Base-by-base conservation (phyloP, 192 early-diverging fungal species). In the Backusella australiensis region DNA sequence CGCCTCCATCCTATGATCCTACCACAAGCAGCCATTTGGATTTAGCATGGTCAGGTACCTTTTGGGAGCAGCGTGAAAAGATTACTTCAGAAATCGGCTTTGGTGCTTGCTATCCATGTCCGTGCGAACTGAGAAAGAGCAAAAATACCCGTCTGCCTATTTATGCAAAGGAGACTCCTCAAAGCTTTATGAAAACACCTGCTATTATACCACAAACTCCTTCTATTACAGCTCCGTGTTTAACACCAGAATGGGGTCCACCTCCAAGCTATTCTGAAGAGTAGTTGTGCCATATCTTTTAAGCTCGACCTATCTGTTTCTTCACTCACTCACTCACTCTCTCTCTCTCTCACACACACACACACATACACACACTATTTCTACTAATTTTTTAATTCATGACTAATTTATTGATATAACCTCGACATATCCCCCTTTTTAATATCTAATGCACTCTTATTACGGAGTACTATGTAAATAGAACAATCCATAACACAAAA, bases 21-120 rank as follows among this genome's bases (percentile, higher is more conserved):
- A 44, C 17, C 12, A 66, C 67, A 21, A 29, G 39, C 26, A 63
- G 6, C 15, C 34, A 17, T 15, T 15, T 71, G 4, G 71, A 38
- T 42, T 38, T 42, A 3, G 14, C 67, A 5, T 68, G 65, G 42
- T 52, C 75, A 65, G 38, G 38, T 46, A 42, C 59, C 12, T 78
- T 78, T 78, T 78, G 77, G 77, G 71, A 78, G 29, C 77, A 78
- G 52, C 23, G 77, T 15, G 71, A 78, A 67, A 46, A 46, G 0
- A 78, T 78, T 32, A 74, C 77, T 53, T 59, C 46, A 7, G 26
- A 34, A 6, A 32, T 32, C n/a, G 39, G 46, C 3, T 78, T 72
- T 72, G 77, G 77, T 21, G 39, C 77, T 1, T 73, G 71, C 19
- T 19, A 34, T n/a, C 59, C n/a, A 11, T 78, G 77, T 52, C 77